Base-by-base conservation (phyloP, 1,284 basidiomycete genomes). In the Stereum hirsutum region DNA sequence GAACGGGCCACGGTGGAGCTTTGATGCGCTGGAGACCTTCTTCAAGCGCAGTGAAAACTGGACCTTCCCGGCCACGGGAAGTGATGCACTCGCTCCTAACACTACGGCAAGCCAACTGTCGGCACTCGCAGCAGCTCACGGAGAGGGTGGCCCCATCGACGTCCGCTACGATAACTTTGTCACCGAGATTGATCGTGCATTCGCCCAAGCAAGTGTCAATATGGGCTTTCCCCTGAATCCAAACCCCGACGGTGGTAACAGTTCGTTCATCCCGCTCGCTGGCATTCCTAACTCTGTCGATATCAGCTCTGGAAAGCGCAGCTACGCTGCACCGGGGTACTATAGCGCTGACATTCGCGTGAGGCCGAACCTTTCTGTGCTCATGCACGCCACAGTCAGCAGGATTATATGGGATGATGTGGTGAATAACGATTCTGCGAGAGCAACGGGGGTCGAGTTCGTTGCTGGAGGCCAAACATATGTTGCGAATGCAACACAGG, bases 271-370 rank as follows among this genome's bases (percentile, higher is more conserved):
- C 39, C 49, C 49, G 2, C 37, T 35, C 10, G 39, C 46, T 21
- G 49, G 49, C 12, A 48, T 45, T 6, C 44, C 49, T 8, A 44
- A 48, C 30, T 47, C 48, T 17, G 45, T 50, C 5, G 39, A 43
- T 20, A 32, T 41, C 23, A 11, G 19, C 17, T 38, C 47, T 10
- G 49, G 49, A 6, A 25, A 46, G 38, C 46, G 49, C 31, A 47
- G 42, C n/a, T 49, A 50, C 23, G 43, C 48, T 20, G 45, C 48
- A n/a, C 42, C 49, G 15, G 49, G 48, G 24, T 50, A 50, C 27
- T 41, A 43, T 21, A 41, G 39, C 7, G 20, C 30, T 4, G 43
- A 45, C 14, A 34, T 46, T 15, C 24, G 39, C n/a, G 14, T 27
- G 2, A 23, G 39, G 20, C 21, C 24, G 21, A 46, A 47, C 28